These are phyloP conservation scores for Clathrospora elynae DNA, from an alignment of 2,329 filamentous ascomycete genomes.

Conservation along the genomic window DNA sequence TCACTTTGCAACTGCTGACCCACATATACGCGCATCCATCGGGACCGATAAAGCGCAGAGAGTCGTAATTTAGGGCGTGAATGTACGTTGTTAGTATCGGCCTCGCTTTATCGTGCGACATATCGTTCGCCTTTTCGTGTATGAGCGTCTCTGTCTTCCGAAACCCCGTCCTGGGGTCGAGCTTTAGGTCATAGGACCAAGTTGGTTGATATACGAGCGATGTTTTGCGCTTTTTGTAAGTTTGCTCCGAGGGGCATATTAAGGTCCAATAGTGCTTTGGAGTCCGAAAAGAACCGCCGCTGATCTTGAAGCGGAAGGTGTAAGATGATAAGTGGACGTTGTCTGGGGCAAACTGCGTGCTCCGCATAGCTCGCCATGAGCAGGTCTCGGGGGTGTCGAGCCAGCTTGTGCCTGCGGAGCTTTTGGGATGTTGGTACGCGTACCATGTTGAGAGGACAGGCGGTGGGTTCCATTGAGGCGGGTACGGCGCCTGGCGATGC, in stretches of 20 bases:
- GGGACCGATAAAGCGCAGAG: slow-evolving; percentile 37
- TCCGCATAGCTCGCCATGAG: slow-evolving; percentile 31
- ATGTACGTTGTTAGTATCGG: slow-evolving; percentile 37
- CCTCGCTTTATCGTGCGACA: too few relatives aligned
- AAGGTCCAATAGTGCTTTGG: slow-evolving; percentile 38
- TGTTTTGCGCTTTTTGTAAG: not conserved
- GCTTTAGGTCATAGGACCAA: slow-evolving; percentile 38
- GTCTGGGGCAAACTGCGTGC: slow-evolving; percentile 18
- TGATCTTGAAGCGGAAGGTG: slow-evolving; percentile 33
- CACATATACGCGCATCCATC: slow-evolving; percentile 39
- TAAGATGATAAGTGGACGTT: slow-evolving; percentile 24
- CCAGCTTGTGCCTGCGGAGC: slow-evolving; percentile 28
- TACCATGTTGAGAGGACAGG: slow-evolving; percentile 32
- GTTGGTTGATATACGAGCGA: slow-evolving; percentile 8
- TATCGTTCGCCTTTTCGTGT: slow-evolving; percentile 20
- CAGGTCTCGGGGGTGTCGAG: slow-evolving; percentile 29
- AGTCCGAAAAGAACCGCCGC: slow-evolving; percentile 32
- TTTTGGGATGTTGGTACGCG: slow-evolving; percentile 15
- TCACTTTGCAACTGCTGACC: slow-evolving; percentile 37
- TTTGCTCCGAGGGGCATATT: slow-evolving; percentile 15
- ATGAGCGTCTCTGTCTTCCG: slow-evolving; percentile 35
- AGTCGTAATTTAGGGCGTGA: slow-evolving; percentile 41
- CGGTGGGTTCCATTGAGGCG: slow-evolving; percentile 38
- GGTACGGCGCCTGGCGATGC: slow-evolving; percentile 38
- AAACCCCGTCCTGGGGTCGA: slow-evolving; percentile 27